Conservation (phyloP, 2,329 filamentous ascomycete species). For the Juglanconis sp. region DNA sequence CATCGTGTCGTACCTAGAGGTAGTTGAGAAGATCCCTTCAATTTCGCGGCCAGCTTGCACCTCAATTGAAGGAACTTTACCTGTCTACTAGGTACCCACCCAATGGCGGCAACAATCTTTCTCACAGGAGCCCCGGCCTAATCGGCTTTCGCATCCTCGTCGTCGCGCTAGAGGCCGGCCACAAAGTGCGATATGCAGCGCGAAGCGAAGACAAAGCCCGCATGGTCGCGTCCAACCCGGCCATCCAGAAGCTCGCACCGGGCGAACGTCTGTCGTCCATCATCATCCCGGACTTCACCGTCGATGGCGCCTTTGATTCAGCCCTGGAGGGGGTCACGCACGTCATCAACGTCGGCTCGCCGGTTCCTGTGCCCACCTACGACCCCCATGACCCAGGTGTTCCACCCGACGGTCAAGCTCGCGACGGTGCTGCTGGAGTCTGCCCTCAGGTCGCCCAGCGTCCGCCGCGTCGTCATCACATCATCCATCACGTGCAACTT, state of each 20-base stretch:
- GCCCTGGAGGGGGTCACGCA: constrained; percentile 24
- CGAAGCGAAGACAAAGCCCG: constrained; percentile 25
- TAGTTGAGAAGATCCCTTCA: too few species aligned
- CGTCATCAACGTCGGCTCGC: constrained; percentile 25
- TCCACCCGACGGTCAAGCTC: constrained; percentile 22
- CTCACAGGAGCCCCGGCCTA: constrained; percentile 14
- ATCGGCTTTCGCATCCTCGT: constrained; percentile 28
- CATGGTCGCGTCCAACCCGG: constrained; percentile 23
- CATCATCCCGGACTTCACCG: constrained; percentile 24
- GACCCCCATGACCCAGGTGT: constrained; percentile 21
- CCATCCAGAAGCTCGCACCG: constrained; percentile 16
- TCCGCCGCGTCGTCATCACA: constrained; percentile 25
- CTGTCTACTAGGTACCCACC: too few species aligned
- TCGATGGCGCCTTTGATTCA: constrained; percentile 23
- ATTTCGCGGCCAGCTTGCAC: too few species aligned
- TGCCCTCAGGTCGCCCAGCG: constrained; percentile 21
- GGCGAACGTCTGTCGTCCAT: constrained; percentile 21
- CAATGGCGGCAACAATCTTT: too few species aligned
- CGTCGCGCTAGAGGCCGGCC: constrained; percentile 22
- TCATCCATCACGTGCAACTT: constrained; percentile 25
- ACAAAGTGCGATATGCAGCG: constrained; percentile 25
- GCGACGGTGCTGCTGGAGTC: constrained; percentile 19
- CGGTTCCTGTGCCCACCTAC: constrained; percentile 20
- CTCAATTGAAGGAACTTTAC: too few species aligned
- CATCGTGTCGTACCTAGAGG: too few species aligned